phyloP scores from a whole-genome alignment of 2,329 filamentous ascomycete species.

The Scedosporium apiospermum region DNA sequence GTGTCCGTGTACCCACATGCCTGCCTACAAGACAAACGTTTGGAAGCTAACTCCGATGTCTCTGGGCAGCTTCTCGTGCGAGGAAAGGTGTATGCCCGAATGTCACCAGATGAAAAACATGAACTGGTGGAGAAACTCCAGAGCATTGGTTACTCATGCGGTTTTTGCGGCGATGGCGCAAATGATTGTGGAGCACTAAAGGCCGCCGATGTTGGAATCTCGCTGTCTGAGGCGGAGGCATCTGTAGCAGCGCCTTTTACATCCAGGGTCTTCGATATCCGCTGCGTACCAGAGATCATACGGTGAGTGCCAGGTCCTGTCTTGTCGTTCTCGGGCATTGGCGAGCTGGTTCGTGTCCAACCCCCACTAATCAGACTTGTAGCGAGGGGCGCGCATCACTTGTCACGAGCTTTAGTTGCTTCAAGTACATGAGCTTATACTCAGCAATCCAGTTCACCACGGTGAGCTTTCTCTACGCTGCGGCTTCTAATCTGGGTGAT shows the following conservation, averaged over 20 bases:
- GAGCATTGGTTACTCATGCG: constrained; percentile 87
- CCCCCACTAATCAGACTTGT: constrained; percentile 9
- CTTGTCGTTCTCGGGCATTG: neutral
- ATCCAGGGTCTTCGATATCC: constrained; percentile 89
- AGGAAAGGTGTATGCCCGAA: constrained; percentile 90
- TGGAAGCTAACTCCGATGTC: neutral
- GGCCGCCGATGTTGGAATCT: constrained; percentile 94
- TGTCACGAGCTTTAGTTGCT: constrained; percentile 98
- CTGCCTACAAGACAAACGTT: neutral
- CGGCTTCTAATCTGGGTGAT: constrained; percentile 87
- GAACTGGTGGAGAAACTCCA: constrained; percentile 96
- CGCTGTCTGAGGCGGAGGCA: constrained; percentile 91
- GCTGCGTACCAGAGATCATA: constrained; percentile 88
- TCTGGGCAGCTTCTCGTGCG: constrained; percentile 67
- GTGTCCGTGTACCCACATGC: constrained; percentile 32
- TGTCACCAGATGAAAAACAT: constrained; percentile 98
- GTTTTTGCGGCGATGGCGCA: constrained; percentile 94
- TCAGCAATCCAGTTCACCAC: constrained; percentile 98
- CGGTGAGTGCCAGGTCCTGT: constrained; percentile 35
- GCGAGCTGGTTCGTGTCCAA: neutral
- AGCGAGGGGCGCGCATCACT: constrained; percentile 88
- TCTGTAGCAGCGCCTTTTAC: constrained; percentile 98
- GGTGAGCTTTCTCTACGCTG: constrained; percentile 92
- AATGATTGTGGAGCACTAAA: constrained; percentile 97
- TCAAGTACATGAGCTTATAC: constrained; percentile 99